phyloP scores from a whole-genome alignment of 106 monocot species.

The Ottelia alismoides region DNA sequence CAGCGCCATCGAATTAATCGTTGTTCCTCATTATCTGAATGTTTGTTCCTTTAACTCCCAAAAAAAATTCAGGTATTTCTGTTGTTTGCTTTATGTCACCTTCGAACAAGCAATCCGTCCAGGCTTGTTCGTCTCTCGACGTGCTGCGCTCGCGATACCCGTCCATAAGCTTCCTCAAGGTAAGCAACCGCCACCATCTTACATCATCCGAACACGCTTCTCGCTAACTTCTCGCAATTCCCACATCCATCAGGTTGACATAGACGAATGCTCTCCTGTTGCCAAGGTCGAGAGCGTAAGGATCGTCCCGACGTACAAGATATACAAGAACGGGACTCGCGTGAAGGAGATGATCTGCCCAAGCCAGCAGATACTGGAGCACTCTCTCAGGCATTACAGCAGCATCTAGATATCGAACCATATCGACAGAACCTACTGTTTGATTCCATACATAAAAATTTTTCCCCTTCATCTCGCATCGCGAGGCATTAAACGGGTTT shows the following conservation, averaged over 20 bases:
- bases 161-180: conserved; percentile 79
- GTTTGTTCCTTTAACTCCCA: not conserved
- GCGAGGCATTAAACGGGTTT: no score
- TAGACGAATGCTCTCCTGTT: conserved; percentile 16
- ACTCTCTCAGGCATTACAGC: conserved; percentile 1
- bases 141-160: conserved; percentile 43
- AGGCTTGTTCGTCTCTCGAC: conserved; percentile 40
- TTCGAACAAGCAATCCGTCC: conserved; percentile 31
- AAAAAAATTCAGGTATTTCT: conserved; percentile 50
- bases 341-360: conserved; percentile 58
- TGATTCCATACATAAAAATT: no score
- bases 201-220: no score
- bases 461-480: no score
- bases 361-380: conserved; percentile 21
- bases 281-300: conserved; percentile 32
- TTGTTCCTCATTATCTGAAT: not conserved
- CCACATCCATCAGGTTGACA: conserved; percentile 7
- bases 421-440: no score
- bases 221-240: not conserved
- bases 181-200: no score
- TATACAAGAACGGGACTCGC: conserved; percentile 35
- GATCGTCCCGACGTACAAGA: conserved; percentile 47
- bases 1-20: no score
- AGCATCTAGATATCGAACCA: no score
- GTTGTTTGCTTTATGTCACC: conserved; percentile 51